These are phyloP conservation scores for Exophiala oligosperma DNA, from an alignment of 2,329 filamentous ascomycete genomes.

Conservation along the genomic window DNA sequence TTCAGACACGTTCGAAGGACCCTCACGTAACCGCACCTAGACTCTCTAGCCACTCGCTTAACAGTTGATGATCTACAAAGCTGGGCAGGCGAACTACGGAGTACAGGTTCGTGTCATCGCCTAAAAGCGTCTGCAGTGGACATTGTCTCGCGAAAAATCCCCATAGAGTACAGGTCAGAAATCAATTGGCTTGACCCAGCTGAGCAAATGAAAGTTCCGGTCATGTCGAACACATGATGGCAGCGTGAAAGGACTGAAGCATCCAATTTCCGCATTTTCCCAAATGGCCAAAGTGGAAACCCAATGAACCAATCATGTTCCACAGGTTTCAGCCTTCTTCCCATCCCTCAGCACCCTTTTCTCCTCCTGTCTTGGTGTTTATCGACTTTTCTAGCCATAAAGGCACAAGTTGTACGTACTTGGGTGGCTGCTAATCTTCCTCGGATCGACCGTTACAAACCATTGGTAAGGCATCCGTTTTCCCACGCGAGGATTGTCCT, in stretches of 20 bases:
- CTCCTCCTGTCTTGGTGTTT: background rate
- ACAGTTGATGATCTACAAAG: too few relatives aligned
- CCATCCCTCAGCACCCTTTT: background rate
- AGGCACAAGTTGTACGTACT: background rate
- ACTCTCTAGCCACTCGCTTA: too few relatives aligned
- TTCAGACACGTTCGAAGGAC: too few relatives aligned
- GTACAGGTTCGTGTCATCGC: too few relatives aligned
- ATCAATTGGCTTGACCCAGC: too few relatives aligned
- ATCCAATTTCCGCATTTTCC: background rate
- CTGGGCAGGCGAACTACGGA: too few relatives aligned
- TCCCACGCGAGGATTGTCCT: background rate
- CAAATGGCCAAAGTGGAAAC: slow-evolving; percentile 1
- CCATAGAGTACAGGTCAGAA: too few relatives aligned
- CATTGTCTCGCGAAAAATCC: too few relatives aligned
- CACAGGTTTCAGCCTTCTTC: background rate
- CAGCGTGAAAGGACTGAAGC: background rate
- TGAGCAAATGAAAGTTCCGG: background rate
- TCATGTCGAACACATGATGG: background rate
- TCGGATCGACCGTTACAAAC: background rate
- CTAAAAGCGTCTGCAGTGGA: too few relatives aligned
- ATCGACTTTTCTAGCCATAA: slow-evolving; percentile 2
- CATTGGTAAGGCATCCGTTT: background rate
- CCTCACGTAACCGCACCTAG: too few relatives aligned
- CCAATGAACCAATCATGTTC: background rate
- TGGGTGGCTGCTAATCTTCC: background rate